A percentile compares a stretch with the other conserved stretches of the same genome.
Evolutionary conservation across 345 rosid species (phyloP).

Genomic region (Pistacia vera): DNA sequence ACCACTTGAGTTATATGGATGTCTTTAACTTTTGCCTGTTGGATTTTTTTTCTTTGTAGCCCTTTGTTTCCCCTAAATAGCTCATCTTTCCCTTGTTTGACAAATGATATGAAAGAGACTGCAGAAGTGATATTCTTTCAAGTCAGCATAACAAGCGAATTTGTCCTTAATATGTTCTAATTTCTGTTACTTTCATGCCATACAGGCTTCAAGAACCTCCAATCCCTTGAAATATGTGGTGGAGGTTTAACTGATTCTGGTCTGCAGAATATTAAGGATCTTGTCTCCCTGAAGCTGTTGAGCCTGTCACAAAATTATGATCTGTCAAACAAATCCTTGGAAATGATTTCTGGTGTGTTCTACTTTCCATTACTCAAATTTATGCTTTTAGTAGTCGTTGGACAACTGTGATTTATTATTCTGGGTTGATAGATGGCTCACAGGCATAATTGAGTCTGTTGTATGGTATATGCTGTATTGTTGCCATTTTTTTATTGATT

Average conservation of each 20-base stretch:
- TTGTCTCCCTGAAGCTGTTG: constrained; percentile 36
- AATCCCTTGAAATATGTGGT: constrained; percentile 65
- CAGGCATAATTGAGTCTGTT: not conserved
- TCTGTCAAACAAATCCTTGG: constrained; percentile 57
- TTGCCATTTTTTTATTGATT: not conserved
- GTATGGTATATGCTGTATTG: not conserved
- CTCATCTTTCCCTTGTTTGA: not conserved
- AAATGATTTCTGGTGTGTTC: constrained; percentile 36
- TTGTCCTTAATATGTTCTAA: not conserved
- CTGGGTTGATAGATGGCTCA: not conserved
- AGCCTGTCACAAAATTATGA: constrained; percentile 61
- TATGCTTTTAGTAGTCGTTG: not conserved
- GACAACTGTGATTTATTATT: not conserved
- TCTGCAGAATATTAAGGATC: constrained; percentile 57
- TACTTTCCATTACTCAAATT: not conserved
- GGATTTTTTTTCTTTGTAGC: not conserved
- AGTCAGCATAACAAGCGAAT: not conserved
- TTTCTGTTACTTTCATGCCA: not conserved
- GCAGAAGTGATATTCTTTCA: not conserved
- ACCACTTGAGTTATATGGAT: constrained; percentile 5
- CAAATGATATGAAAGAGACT: not conserved
- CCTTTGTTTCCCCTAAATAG: not conserved
- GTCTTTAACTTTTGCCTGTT: not conserved
- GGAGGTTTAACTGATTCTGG: constrained; percentile 68
- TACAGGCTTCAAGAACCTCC: constrained; percentile 60